A percentile compares a stretch with the other conserved stretches of the same genome.
phyloP scores from a whole-genome alignment of 2,329 filamentous ascomycete genomes.

The Blastomyces parvus region DNA sequence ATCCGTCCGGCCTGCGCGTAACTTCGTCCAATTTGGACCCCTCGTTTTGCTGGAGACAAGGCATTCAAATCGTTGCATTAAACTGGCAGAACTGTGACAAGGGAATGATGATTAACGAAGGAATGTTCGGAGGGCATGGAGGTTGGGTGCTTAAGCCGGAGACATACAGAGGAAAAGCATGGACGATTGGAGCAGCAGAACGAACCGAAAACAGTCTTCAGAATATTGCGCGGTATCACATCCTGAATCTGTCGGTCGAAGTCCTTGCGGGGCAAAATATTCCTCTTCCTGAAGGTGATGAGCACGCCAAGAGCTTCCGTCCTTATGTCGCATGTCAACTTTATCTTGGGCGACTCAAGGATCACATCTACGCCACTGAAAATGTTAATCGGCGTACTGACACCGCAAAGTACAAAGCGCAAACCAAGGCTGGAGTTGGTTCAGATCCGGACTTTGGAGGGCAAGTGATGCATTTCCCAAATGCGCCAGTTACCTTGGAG shows the following conservation, averaged over 20 bases:
- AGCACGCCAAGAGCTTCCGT: constrained; percentile 51
- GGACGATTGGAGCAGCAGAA: constrained; percentile 18
- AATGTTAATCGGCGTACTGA: constrained; percentile 46
- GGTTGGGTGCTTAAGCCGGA: constrained; percentile 81
- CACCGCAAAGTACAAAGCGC: constrained; percentile 46
- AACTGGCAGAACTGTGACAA: constrained; percentile 91
- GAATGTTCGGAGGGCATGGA: constrained; percentile 71
- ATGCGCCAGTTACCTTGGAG: constrained; percentile 50
- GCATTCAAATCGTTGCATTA: constrained; percentile 80
- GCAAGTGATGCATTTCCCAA: constrained; percentile 50
- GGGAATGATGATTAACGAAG: constrained; percentile 93
- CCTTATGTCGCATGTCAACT: constrained; percentile 72
- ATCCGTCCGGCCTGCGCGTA: constrained; percentile 73
- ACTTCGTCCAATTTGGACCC: constrained; percentile 82
- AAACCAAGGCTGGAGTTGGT: constrained; percentile 47
- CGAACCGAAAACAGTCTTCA: constrained; percentile 15
- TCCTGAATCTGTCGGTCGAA: constrained; percentile 59
- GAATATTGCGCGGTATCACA: constrained; percentile 40
- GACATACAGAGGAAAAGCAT: constrained; percentile 49
- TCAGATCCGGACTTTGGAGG: constrained; percentile 57
- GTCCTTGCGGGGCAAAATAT: constrained; percentile 69
- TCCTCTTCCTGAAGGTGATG: constrained; percentile 51
- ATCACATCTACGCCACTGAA: constrained; percentile 37
- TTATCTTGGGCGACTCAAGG: constrained; percentile 61
- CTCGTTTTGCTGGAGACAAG: constrained; percentile 73